A percentile compares a stretch with the other conserved stretches of the same genome.
These are phyloP conservation scores for Ambrosia hybrid DNA, from an alignment of 140 eudicot genomes.

Conservation along the genomic window DNA sequence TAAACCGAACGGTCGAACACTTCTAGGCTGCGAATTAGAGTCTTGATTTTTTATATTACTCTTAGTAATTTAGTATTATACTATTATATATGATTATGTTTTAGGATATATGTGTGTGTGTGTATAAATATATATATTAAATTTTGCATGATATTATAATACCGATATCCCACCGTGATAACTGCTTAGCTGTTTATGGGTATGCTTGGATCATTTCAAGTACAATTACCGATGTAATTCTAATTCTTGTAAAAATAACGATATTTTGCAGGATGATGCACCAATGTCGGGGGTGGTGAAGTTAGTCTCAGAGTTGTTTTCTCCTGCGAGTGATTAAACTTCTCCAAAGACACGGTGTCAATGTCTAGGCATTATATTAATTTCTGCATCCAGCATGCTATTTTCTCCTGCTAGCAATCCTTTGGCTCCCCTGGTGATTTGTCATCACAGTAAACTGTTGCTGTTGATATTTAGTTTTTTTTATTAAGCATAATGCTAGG, in stretches of 20 bases:
- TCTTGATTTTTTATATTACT: no score
- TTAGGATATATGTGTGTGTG: no score
- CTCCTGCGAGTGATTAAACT: constrained; percentile 37
- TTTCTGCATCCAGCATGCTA: constrained; percentile 12
- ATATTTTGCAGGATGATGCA: constrained; percentile 71
- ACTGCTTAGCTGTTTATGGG: background rate
- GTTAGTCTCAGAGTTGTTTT: constrained; percentile 63
- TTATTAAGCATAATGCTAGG: constrained; percentile 8
- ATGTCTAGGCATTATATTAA: constrained; percentile 11
- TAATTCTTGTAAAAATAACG: constrained; percentile 5
- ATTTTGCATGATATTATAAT: no score
- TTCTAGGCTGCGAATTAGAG: no score
- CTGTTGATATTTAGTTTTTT: background rate
- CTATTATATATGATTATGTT: no score
- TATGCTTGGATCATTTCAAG: constrained; percentile 7
- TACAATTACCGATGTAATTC: background rate
- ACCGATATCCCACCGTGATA: no score
- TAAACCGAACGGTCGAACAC: no score
- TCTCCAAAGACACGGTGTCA: background rate
- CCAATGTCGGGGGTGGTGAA: constrained; percentile 72
- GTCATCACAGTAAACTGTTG: constrained; percentile 12
- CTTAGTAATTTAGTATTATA: no score
- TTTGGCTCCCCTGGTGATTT: constrained; percentile 19
- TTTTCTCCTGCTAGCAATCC: background rate
- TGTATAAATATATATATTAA: no score